phyloP scores from a whole-genome alignment of 2,329 filamentous ascomycete species.

The Erysiphe pulchra region DNA sequence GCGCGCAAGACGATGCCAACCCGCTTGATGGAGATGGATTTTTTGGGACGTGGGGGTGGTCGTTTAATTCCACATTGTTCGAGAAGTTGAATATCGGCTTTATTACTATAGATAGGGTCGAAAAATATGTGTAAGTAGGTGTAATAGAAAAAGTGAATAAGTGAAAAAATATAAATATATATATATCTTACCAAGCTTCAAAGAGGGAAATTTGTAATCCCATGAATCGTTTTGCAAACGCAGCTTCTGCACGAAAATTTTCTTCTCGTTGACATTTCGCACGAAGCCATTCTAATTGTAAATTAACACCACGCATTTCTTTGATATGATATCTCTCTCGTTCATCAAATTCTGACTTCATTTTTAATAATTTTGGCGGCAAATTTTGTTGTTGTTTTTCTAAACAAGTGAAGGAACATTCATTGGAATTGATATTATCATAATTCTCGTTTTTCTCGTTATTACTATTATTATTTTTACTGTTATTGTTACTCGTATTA shows the following conservation, averaged over 20 bases:
- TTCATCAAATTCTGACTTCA: slow-evolving; percentile 12
- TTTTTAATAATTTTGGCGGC: not conserved
- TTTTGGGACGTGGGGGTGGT: slow-evolving; percentile 3
- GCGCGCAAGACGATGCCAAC: slow-evolving; percentile 24
- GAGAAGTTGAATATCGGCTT: slow-evolving; percentile 68
- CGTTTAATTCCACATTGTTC: slow-evolving; percentile 39
- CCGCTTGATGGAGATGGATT: slow-evolving; percentile 16
- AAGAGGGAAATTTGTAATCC: slow-evolving; percentile 57
- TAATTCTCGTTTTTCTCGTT: no score
- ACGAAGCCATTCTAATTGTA: slow-evolving; percentile 80
- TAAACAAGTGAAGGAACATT: not conserved
- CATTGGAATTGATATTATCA: not conserved
- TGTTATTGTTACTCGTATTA: not conserved
- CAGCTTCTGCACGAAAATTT: slow-evolving; percentile 52
- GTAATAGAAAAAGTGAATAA: not conserved
- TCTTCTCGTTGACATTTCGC: slow-evolving; percentile 60
- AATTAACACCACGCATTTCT: slow-evolving; percentile 57
- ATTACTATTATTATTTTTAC: no score
- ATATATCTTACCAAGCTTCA: slow-evolving; percentile 63
- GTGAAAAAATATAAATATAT: not conserved
- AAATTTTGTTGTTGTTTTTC: not conserved
- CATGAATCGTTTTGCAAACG: slow-evolving; percentile 71
- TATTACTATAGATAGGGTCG: slow-evolving; percentile 40
- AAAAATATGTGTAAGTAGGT: slow-evolving; percentile 2
- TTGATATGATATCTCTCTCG: slow-evolving; percentile 40